Evolutionary conservation across 768 basidiomycete genomes (phyloP).

Genomic region (Wakefieldia striispora): DNA sequence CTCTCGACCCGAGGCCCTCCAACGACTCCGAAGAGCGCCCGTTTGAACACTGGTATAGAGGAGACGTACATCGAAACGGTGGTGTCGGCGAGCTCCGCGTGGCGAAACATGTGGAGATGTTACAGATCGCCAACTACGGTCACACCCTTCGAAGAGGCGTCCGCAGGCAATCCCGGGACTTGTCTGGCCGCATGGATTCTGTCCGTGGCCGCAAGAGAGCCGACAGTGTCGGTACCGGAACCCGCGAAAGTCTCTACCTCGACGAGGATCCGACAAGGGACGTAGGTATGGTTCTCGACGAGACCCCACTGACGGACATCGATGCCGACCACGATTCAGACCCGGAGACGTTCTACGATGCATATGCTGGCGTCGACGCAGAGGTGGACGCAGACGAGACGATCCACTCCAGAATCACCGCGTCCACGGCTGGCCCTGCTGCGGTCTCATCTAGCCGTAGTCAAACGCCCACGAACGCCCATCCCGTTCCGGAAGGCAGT

Average conservation of each 20-base stretch:
- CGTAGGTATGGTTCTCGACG: constrained; percentile 65
- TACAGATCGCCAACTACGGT: constrained; percentile 85
- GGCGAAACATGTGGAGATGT: constrained; percentile 75
- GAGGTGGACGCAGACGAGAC: constrained; percentile 21
- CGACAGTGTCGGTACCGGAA: constrained; percentile 58
- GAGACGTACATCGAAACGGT: constrained; percentile 81
- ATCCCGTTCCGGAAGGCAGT: constrained; percentile 34
- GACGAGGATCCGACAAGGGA: constrained; percentile 54
- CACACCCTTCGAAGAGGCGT: constrained; percentile 47
- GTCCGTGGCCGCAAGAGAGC: constrained; percentile 53
- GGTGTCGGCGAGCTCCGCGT: constrained; percentile 85
- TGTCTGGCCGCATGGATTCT: constrained; percentile 22
- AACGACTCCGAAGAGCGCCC: constrained; percentile 79
- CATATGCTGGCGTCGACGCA: constrained; percentile 21
- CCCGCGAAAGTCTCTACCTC: constrained; percentile 63
- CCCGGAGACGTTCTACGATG: constrained; percentile 42
- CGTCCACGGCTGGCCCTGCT: constrained; percentile 14
- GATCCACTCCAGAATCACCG: constrained; percentile 14
- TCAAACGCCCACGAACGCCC: constrained; percentile 41
- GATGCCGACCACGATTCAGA: constrained; percentile 51
- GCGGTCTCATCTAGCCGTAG: constrained; percentile 34
- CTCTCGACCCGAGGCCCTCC: constrained; percentile 49
- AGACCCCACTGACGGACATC: constrained; percentile 71
- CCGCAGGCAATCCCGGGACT: constrained; percentile 26
- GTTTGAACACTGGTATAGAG: constrained; percentile 89